Evolutionary conservation across 352 stramenopile species (phyloP).

Genomic region (Ophiocytium majus): DNA sequence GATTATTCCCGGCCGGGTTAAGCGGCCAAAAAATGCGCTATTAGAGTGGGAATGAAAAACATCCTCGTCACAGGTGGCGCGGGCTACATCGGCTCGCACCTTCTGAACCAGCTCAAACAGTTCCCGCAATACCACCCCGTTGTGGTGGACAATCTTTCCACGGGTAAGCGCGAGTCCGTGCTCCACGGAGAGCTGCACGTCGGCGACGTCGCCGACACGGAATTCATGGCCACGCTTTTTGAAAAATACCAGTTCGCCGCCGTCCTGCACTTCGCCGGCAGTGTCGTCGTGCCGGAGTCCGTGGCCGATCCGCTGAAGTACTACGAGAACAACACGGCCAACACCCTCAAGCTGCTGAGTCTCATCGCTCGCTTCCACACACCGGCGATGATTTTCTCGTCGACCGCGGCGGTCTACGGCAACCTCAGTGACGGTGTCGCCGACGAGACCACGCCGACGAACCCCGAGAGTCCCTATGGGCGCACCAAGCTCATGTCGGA

Average conservation of each 20-base stretch:
- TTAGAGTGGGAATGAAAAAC: too few relatives aligned
- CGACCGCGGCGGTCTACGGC: constrained; percentile 75
- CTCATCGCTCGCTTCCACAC: constrained; percentile 63
- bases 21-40: too few relatives aligned
- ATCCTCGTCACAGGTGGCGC: constrained; percentile 70
- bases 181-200: constrained; percentile 45
- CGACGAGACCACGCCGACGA: neutral
- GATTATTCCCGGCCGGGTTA: too few relatives aligned
- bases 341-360: constrained; percentile 69
- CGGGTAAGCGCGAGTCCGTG: constrained; percentile 57
- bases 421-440: neutral
- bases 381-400: constrained; percentile 72
- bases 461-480: neutral
- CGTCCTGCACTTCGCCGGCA: constrained; percentile 73
- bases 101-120: constrained; percentile 67
- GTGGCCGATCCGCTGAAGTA: constrained; percentile 68
- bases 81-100: constrained; percentile 81
- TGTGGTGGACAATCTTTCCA: constrained; percentile 73
- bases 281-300: constrained; percentile 74
- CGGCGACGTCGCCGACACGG: constrained; percentile 57
- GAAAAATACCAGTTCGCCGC: constrained; percentile 40
- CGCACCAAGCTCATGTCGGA: neutral
- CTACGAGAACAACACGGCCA: constrained; percentile 74
- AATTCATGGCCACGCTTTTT: constrained; percentile 59
- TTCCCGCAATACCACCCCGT: constrained; percentile 68